Evolutionary conservation across 768 basidiomycete species (phyloP), one percentile per base, ranked within the genome.

Genomic region (Termitomyces sp.): DNA sequence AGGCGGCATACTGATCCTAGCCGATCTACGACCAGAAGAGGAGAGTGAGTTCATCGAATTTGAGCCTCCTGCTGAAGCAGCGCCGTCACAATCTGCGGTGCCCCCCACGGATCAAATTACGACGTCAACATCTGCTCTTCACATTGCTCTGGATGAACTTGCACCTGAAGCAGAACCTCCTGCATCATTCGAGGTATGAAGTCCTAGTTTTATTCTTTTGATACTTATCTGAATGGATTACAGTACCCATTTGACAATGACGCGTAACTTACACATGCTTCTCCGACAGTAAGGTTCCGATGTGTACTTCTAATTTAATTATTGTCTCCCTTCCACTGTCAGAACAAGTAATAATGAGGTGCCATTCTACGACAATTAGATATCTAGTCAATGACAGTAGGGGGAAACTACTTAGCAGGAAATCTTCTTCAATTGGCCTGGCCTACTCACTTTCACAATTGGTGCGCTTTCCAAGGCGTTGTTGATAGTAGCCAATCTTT

Each of bases 1-100:
- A 20, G 91, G 91, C 48, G 95, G 95, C 4, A 95, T 98, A 63
- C 69, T 99, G 57, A 82, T 99, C 61, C 72, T 99, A 59, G 75
- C 81, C 40, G 95, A 97, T 72, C 79, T 80, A 49, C 81, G 78
- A 63, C 87, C 91, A 10, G 82, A 81, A 28, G 88, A 88, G 58
- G 82, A 83, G 59, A 82, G 81, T 5, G 90, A 94, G 67, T 88
- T 88, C 68, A 87, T 98, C 58, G 83, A 84, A 57, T 74, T 83
- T 54, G 77, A 77, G 55, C 73, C 80, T 14, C 73, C 75, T 23
- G 69, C 70, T 32, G 66, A 68, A 23, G 65, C 64, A 9, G 68
- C 67, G 36, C 64, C 66, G 13, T 69, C 68, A 32, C 68, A 63
- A 9, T 62, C 74, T 36, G 59, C 69, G 18, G 67, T 64, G 18